Conservation (phyloP, 108 stramenopile genomes). For the Cyclostephanos invisitatus region DNA sequence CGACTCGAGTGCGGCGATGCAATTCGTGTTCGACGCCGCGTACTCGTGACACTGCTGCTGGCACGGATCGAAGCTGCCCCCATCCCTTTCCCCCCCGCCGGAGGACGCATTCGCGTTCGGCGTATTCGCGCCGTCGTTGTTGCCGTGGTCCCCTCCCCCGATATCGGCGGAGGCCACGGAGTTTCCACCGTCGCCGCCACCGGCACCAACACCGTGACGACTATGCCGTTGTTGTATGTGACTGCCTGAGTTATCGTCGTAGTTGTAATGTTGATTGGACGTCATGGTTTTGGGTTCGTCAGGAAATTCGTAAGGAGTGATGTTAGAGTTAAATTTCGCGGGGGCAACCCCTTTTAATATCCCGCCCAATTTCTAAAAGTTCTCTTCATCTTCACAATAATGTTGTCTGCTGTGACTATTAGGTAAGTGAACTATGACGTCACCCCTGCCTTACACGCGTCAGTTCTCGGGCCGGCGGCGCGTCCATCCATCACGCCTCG, state of each 20-base stretch:
- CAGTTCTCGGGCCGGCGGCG: too few species aligned
- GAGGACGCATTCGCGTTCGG: background rate
- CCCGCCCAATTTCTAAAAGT: too few species aligned
- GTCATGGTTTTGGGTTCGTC: too few species aligned
- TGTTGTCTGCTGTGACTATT: too few species aligned
- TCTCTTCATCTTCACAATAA: too few species aligned
- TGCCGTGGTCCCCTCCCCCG: background rate
- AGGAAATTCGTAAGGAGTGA: too few species aligned
- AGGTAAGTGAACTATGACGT: too few species aligned
- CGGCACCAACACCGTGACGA: background rate
- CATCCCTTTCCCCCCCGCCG: background rate
- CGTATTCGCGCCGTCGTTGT: background rate
- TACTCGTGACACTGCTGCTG: background rate
- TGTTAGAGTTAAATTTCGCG: too few species aligned
- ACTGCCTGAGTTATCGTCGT: background rate
- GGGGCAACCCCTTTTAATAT: too few species aligned
- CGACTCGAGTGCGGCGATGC: background rate
- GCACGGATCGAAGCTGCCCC: background rate
- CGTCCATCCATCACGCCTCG: too few species aligned
- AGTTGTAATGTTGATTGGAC: background rate
- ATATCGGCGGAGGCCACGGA: background rate
- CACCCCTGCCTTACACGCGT: too few species aligned
- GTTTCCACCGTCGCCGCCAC: background rate
- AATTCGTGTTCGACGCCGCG: background rate
- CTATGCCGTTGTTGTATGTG: background rate